Percentiles rank a stretch among this genome's conserved stretches.
These are phyloP conservation scores for Larix kaempferi DNA, from an alignment of 75 land plant genomes.

Conservation along the genomic window DNA sequence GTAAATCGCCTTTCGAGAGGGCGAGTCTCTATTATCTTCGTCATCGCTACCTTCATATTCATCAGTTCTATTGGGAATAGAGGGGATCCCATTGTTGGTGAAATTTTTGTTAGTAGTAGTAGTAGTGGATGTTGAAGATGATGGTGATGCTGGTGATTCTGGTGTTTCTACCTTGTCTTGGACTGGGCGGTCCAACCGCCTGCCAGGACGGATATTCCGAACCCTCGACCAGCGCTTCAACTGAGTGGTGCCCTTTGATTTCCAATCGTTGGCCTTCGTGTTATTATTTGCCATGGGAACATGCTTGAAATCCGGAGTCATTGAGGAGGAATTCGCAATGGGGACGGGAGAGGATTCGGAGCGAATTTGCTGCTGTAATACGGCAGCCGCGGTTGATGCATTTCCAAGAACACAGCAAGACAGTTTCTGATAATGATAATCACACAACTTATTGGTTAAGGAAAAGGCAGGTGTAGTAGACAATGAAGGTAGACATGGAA, in stretches of 20 bases:
- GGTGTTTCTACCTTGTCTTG: background rate
- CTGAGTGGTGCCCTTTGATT: conserved; percentile 50
- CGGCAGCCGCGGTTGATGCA: too few relatives aligned
- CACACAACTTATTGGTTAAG: too few relatives aligned
- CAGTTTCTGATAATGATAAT: too few relatives aligned
- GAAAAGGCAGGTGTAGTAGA: too few relatives aligned
- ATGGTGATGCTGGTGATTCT: background rate
- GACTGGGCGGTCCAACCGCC: conserved; percentile 21
- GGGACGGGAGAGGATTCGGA: too few relatives aligned
- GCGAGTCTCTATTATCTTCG: background rate
- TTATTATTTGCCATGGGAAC: too few relatives aligned
- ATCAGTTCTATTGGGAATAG: background rate
- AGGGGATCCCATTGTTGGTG: background rate
- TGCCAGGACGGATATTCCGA: conserved; percentile 67
- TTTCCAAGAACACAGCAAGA: too few relatives aligned
- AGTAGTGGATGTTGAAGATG: background rate
- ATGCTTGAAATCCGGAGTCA: too few relatives aligned
- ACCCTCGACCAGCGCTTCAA: conserved; percentile 81
- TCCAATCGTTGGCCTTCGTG: conserved; percentile 10
- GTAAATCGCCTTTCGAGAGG: conserved; percentile 62
- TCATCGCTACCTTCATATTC: conserved; percentile 29
- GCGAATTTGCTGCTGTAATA: too few relatives aligned
- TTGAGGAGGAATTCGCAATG: too few relatives aligned
- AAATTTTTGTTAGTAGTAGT: background rate
- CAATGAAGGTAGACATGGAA: too few relatives aligned